Percentiles rank a stretch among this genome's conserved stretches.
These are phyloP conservation scores for Sanguinoderma infundibulare DNA, from an alignment of 1,284 basidiomycete genomes.

Conservation along the genomic window DNA sequence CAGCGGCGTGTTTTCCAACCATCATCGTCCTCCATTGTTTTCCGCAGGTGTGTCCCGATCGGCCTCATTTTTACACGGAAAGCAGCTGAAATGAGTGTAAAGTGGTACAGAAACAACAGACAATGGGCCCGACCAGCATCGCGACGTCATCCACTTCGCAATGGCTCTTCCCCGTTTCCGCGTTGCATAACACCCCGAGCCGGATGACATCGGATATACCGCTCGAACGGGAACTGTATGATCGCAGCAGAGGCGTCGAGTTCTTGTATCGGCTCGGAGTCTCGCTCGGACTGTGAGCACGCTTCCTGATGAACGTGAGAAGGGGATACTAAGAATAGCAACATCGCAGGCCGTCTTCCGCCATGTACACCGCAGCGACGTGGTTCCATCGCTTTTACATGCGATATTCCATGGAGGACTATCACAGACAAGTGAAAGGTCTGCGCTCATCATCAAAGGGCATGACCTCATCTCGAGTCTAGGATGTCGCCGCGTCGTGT, in stretches of 20 bases:
- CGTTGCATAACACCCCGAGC: slow-evolving; percentile 61
- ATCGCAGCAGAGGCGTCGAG: slow-evolving; percentile 78
- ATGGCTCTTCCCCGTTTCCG: slow-evolving; percentile 72
- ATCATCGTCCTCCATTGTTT: slow-evolving; percentile 3
- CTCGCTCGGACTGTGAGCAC: slow-evolving; percentile 70
- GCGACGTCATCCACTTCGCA: slow-evolving; percentile 43
- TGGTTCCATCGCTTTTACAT: slow-evolving; percentile 97
- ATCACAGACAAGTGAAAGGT: slow-evolving; percentile 70
- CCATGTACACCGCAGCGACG: slow-evolving; percentile 83
- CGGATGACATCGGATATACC: slow-evolving; percentile 52
- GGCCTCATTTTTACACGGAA: background rate
- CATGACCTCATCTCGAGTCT: slow-evolving; percentile 11
- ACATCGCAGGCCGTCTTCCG: slow-evolving; percentile 66
- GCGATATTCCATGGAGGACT: slow-evolving; percentile 87
- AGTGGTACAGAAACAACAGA: background rate
- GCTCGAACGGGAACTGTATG: slow-evolving; percentile 70
- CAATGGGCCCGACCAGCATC: slow-evolving; percentile 23
- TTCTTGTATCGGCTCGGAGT: slow-evolving; percentile 81
- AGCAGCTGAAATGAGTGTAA: no score
- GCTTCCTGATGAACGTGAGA: background rate
- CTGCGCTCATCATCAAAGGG: no score
- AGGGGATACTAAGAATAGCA: slow-evolving; percentile 16
- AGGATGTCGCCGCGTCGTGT: slow-evolving; percentile 90
- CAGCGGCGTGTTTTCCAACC: slow-evolving; percentile 13
- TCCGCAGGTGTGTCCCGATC: background rate